Percentiles rank a stretch among this genome's conserved stretches.
phyloP scores from a whole-genome alignment of 1,284 basidiomycete genomes.

The Xanthoconium separans region DNA sequence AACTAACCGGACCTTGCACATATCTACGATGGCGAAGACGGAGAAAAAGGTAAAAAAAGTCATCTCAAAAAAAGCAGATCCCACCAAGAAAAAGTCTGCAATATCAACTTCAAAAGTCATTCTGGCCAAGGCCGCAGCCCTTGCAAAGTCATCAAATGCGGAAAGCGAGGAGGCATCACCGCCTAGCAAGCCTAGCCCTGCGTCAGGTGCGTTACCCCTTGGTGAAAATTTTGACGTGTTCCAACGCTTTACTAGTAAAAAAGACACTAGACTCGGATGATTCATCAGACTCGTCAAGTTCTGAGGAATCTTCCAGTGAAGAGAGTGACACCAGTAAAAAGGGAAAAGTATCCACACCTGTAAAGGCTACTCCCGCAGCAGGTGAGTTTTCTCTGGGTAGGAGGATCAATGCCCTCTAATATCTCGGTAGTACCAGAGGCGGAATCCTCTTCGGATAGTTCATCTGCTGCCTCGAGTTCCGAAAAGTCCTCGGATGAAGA shows the following conservation, averaged over 20 bases:
- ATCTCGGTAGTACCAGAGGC: neutral
- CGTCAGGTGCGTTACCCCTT: neutral
- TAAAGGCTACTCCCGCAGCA: neutral
- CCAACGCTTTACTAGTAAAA: slow-evolving; percentile 1
- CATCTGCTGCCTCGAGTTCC: slow-evolving; percentile 13
- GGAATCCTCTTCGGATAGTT: slow-evolving; percentile 6
- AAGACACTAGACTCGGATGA: neutral
- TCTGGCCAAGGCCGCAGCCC: slow-evolving; percentile 24
- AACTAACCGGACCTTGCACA: neutral
- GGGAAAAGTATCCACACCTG: neutral
- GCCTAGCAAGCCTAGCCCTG: neutral
- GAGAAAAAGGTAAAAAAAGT: slow-evolving; percentile 22
- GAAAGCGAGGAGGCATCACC: neutral
- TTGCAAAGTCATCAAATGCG: slow-evolving; percentile 6
- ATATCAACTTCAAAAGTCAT: slow-evolving; percentile 26
- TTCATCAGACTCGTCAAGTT: slow-evolving; percentile 10
- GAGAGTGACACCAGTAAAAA: neutral
- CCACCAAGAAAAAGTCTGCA: slow-evolving; percentile 12
- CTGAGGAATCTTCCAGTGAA: slow-evolving; percentile 11
- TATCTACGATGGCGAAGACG: slow-evolving; percentile 43
- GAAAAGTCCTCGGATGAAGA: slow-evolving; percentile 16
- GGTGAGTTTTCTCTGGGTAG: neutral
- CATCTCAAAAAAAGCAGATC: slow-evolving; percentile 11
- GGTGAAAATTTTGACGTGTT: neutral
- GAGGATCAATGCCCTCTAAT: neutral